Conservation (phyloP, 805 yeast genomes). For the Metschnikowia kunwiensis region DNA sequence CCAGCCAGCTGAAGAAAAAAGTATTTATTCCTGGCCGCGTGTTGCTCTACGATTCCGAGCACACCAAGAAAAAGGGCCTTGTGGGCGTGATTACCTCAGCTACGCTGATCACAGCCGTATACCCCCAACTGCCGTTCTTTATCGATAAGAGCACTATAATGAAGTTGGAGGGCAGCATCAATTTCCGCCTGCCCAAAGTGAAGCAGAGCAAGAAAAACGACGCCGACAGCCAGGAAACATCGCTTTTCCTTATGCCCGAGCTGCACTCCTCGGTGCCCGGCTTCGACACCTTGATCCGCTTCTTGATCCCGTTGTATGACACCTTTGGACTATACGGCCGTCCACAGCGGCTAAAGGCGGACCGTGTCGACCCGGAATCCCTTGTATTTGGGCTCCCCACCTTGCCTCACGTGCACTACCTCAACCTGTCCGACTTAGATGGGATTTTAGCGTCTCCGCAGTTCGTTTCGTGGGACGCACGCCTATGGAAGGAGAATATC, state of each 20-base stretch:
- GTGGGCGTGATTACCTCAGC: constrained; percentile 79
- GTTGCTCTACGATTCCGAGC: constrained; percentile 79
- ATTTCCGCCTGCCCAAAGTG: constrained; percentile 45
- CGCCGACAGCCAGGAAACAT: constrained; percentile 38
- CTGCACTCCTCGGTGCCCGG: constrained; percentile 47
- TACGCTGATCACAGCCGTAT: constrained; percentile 78
- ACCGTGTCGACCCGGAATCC: constrained; percentile 39
- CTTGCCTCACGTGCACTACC: constrained; percentile 43
- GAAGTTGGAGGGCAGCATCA: constrained; percentile 80
- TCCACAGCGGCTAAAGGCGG: constrained; percentile 42
- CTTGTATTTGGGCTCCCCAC: constrained; percentile 48
- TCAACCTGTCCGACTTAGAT: constrained; percentile 32
- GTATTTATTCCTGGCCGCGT: constrained; percentile 59
- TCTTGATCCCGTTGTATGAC: constrained; percentile 40
- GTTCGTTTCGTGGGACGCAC: constrained; percentile 37
- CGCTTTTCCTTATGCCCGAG: constrained; percentile 43
- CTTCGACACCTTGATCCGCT: constrained; percentile 46
- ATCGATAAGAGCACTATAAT: constrained; percentile 86
- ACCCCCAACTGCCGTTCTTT: constrained; percentile 78
- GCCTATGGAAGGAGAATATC: constrained; percentile 33
- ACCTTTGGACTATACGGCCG: constrained; percentile 46
- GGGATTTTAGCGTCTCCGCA: constrained; percentile 23
- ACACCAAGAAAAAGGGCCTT: constrained; percentile 62
- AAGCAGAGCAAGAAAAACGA: constrained; percentile 31
- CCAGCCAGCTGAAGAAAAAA: constrained; percentile 51